A percentile compares a stretch with the other conserved stretches of the same genome.
Evolutionary conservation across 345 rosid genomes (phyloP).

Genomic region (Passiflora organensis): DNA sequence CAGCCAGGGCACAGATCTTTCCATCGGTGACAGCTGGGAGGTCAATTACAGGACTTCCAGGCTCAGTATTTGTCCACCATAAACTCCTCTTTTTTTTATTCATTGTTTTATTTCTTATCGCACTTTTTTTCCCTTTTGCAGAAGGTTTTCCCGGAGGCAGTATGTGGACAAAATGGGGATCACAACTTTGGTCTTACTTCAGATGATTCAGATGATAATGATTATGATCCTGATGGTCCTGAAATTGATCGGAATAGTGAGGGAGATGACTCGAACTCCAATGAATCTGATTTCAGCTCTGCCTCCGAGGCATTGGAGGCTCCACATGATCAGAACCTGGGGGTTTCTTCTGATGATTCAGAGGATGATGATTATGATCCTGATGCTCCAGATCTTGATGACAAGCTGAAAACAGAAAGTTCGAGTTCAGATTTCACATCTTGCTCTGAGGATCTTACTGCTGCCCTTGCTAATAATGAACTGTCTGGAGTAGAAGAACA

Average conservation of each 20-base stretch:
- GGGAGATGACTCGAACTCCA: conserved; percentile 50
- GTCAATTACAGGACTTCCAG: conserved; percentile 31
- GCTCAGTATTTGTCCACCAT: not conserved
- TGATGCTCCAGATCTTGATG: conserved; percentile 43
- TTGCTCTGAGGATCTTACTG: conserved; percentile 66
- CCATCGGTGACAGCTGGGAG: conserved; percentile 74
- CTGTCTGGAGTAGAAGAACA: conserved; percentile 34
- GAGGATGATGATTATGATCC: conserved; percentile 85
- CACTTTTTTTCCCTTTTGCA: conserved; percentile 32
- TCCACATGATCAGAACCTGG: conserved; percentile 30
- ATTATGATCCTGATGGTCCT: conserved; percentile 53
- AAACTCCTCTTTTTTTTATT: conserved; percentile 26
- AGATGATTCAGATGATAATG: conserved; percentile 81
- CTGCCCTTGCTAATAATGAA: conserved; percentile 22
- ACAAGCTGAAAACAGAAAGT: conserved; percentile 40
- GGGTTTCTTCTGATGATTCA: conserved; percentile 88
- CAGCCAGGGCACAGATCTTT: conserved; percentile 61
- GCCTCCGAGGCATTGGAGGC: conserved; percentile 50
- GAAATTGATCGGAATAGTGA: conserved; percentile 38
- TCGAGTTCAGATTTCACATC: conserved; percentile 78
- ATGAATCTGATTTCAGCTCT: conserved; percentile 54
- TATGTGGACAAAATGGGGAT: conserved; percentile 47
- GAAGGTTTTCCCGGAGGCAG: conserved; percentile 93
- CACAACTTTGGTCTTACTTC: conserved; percentile 63
- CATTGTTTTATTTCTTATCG: conserved; percentile 24